Evolutionary conservation across 768 basidiomycete species (phyloP), one percentile per base, ranked within the genome.

Genomic region (Podaxis sp.): DNA sequence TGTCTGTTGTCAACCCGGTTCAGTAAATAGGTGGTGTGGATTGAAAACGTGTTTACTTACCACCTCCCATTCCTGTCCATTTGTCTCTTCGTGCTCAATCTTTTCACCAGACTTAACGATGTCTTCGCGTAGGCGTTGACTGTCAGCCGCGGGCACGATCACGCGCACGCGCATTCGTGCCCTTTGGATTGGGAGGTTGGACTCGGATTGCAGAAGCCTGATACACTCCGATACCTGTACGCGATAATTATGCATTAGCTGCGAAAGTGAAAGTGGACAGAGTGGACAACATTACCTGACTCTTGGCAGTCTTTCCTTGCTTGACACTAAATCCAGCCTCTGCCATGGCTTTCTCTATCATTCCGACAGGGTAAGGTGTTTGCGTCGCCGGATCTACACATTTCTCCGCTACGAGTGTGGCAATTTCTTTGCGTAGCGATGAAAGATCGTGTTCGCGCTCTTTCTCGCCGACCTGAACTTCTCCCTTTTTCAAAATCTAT

Each of bases 341-440:
- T 8, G 86, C 77, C 96, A 99, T 96, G 0, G 95, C 95, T 75
- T 97, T 99, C 72, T 99, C 97, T 66, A 99, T 93, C 81, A 99
- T 93, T 17, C 93, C 89, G 36, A 96, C 93, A 4, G 95, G 89
- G 72, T 98, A 95, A 4, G 96, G 95, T 10, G 87, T 79, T 72
- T 93, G 89, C 1, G 95, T 96, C 3, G 82, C 77, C 1, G 97
- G 97, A 70, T 99, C 96, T 24, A 99, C 96, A 64, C 91, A 96
- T 79, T 96, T 96, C 77, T 96, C 93, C 5, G 96, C 90, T 2
- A 99, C 93, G 41, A 95, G 84, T 0, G 93, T 96, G 4, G 94
- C 94, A 54, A 99, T 97, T 74, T 99, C 97, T 67, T 78, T 83
- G 58, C 93, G 87, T 50, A 98, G 72, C 2, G 94, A 85, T 12